Percentiles rank a stretch among this genome's conserved stretches.
These are phyloP conservation scores for Saturnispora silvae DNA, from an alignment of 805 yeast species.

Conservation along the genomic window DNA sequence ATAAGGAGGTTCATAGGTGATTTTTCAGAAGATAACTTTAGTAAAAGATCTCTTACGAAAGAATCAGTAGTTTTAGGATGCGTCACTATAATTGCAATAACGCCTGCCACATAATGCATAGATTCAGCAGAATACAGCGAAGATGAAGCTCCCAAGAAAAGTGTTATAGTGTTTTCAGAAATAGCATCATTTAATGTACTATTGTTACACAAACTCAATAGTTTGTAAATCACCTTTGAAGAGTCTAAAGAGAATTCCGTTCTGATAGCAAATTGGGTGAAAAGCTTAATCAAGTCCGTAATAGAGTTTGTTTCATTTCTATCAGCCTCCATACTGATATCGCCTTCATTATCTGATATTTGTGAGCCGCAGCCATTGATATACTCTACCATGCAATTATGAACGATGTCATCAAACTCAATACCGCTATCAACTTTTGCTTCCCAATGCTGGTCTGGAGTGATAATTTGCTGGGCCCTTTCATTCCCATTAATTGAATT, in stretches of 20 bases:
- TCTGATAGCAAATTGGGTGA: background rate
- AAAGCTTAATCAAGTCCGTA: background rate
- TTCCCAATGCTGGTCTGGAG: conserved; percentile 66
- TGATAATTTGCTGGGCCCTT: conserved; percentile 37
- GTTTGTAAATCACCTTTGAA: conserved; percentile 14
- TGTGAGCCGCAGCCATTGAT: conserved; percentile 7
- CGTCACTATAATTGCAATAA: conserved; percentile 26
- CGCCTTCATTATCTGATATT: conserved; percentile 15
- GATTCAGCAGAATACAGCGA: conserved; percentile 17
- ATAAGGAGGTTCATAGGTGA: conserved; percentile 20
- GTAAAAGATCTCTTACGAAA: conserved; percentile 6
- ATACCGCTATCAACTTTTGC: conserved; percentile 58
- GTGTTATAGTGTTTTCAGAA: background rate
- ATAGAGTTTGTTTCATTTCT: background rate
- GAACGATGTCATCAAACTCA: conserved; percentile 47
- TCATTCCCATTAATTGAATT: conserved; percentile 41
- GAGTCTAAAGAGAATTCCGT: conserved; percentile 7
- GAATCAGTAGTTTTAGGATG: conserved; percentile 25
- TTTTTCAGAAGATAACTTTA: conserved; percentile 4
- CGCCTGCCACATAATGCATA: conserved; percentile 15
- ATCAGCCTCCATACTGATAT: conserved; percentile 7
- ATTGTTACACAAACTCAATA: conserved; percentile 19
- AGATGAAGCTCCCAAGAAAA: background rate
- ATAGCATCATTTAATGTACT: background rate
- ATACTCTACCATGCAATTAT: conserved; percentile 18